Evolutionary conservation across 2,329 filamentous ascomycete genomes (phyloP), one percentile per base, ranked within the genome.

Genomic region (Xylariaceae sp.): DNA sequence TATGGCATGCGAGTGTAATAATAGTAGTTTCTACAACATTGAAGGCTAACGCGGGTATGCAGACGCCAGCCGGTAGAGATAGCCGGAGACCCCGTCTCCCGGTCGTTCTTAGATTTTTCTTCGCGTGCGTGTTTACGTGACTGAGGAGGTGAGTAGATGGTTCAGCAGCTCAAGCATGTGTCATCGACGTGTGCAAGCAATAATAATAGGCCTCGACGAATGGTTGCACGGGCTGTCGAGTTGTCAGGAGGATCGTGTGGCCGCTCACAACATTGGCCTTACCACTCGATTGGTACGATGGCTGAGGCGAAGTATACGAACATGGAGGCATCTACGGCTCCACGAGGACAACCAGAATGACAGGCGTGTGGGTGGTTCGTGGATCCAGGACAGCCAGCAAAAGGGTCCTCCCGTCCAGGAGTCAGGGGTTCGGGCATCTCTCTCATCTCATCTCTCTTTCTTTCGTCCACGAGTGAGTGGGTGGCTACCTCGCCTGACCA

Each of bases 41-140:
- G 21, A 47, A 43, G 48, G 50, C 36, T 47, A 51, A 49, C 45
- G 48, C 50, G 48, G 50, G 43, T 49, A 42, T 51, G 45, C 42
- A 49, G 43, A 40, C 19, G 43, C 48, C n/a, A n/a, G n/a, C n/a
- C 43, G 44, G 45, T 49, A 51, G 40, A 43, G 29, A 36, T 44
- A 42, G 47, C 46, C 42, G 27, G 27, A 32, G 27, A 12, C 27
- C 25, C 27, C 27, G 12, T n/a, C n/a, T n/a, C n/a, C n/a, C n/a
- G n/a, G n/a, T n/a, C n/a, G n/a, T n/a, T n/a, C n/a, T n/a, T n/a
- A n/a, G n/a, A n/a, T n/a, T n/a, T n/a, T 46, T 42, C 35, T 46
- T 44, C 45, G n/a, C n/a, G 40, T 45, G 48, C 42, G 43, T 49
- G 44, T 53, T 45, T 50, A 43, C 42, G 40, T 48, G 50, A 48